A percentile compares a stretch with the other conserved stretches of the same genome.
phyloP scores from a whole-genome alignment of 495 filamentous ascomycete genomes.

The Hypoxylon fragiforme region DNA sequence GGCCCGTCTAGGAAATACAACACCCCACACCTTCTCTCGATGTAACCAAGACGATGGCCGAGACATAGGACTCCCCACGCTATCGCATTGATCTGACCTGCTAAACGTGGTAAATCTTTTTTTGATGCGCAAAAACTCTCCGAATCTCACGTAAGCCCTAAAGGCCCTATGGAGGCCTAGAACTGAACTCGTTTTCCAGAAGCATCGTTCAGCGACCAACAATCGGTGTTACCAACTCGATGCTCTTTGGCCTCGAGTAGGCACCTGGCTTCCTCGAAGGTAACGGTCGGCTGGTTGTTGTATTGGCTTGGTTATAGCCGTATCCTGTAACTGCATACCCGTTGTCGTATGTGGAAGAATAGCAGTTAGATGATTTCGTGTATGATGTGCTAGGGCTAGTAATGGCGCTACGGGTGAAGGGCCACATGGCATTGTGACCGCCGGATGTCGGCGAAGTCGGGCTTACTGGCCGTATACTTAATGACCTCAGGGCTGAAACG shows the following conservation, averaged over 20 bases:
- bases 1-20: conserved; percentile 9
- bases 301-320: conserved; percentile 36
- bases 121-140: conserved; percentile 26
- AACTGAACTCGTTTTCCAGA: conserved; percentile 8
- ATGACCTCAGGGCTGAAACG: conserved; percentile 49
- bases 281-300: conserved; percentile 46
- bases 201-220: conserved; percentile 42
- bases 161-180: conserved; percentile 2
- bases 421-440: conserved; percentile 42
- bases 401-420: conserved; percentile 48
- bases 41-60: conserved; percentile 24
- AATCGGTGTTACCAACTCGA: conserved; percentile 56
- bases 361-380: conserved; percentile 41
- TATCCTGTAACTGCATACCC: conserved; percentile 40
- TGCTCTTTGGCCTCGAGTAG: conserved; percentile 55
- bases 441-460: conserved; percentile 47
- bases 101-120: conserved; percentile 29
- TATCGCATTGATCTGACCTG: conserved; percentile 24
- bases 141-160: conserved; percentile 35
- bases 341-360: conserved; percentile 52
- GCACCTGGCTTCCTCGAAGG: conserved; percentile 46
- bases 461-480: conserved; percentile 50
- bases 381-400: conserved; percentile 53
- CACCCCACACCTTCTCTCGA: conserved; percentile 31
- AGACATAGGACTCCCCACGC: conserved; percentile 29